Evolutionary conservation across 2,329 filamentous ascomycete species (phyloP), one percentile per base, ranked within the genome.

Genomic region (Drechslera avenae): DNA sequence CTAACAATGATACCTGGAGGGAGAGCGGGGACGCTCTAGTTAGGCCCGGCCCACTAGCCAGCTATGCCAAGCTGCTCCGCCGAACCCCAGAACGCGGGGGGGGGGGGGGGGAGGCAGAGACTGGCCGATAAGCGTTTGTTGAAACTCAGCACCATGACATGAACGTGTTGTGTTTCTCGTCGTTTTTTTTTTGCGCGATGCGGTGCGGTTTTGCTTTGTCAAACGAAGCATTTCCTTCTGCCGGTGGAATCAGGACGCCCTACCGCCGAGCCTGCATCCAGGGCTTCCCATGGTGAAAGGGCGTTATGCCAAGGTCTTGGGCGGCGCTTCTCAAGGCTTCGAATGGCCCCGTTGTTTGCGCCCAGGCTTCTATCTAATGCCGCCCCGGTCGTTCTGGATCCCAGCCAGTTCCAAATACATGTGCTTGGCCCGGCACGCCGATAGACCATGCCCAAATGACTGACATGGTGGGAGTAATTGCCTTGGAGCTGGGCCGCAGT

Each of bases 231-330:
- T 47, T 67, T 71, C 59, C 58, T 63, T 40, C 52, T 37, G 32
- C 37, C 48, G 48, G 48, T 44, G 46, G 48, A 47, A 52, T 52
- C 54, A 54, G 42, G 32, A 50, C 57, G 54, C 32, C 54, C 46
- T 52, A 55, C 39, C 46, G 42, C 57, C 50, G 56, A 50, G 57
- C 56, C 61, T 59, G 58, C 52, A 59, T 63, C 57, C 62, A 50
- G 45, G 35, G 56, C 40, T 2, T 55, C 53, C 53, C 39, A 50
- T 51, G 53, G 49, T 57, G 26, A 39, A 39, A 42, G 43, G 58
- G 59, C 58, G 58, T 59, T 40, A 45, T 66, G 69, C 69, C 70
- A 72, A 73, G 69, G 67, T 39, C 69, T 73, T 72, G 68, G 68
- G 59, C 67, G 69, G 69, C 69, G 61, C 55, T 62, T 63, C 63